Evolutionary conservation across 805 yeast genomes (phyloP).

Genomic region (Wickerhamomyces sydowiorum): DNA sequence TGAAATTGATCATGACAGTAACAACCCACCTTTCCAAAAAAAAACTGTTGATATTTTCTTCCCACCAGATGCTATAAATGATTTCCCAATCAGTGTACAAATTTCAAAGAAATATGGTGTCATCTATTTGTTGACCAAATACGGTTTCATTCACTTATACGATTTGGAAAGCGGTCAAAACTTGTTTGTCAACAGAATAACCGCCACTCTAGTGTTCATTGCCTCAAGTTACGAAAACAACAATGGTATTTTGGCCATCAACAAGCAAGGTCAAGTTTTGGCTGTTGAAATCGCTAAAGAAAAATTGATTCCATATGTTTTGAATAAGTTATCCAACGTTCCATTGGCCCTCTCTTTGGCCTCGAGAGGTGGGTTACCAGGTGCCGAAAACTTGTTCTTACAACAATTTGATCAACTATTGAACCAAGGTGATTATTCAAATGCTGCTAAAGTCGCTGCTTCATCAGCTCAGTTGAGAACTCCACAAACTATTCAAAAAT

Average conservation of each 20-base stretch:
- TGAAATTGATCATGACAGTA: conserved; percentile 91
- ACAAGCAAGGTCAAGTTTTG: conserved; percentile 91
- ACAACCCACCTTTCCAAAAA: conserved; percentile 81
- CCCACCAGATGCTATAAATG: conserved; percentile 94
- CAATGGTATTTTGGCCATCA: conserved; percentile 87
- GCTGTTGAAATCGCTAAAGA: conserved; percentile 85
- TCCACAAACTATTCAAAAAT: conserved; percentile 87
- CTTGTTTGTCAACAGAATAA: conserved; percentile 91
- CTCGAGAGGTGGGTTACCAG: conserved; percentile 93
- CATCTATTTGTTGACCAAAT: conserved; percentile 84
- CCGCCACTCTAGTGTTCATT: conserved; percentile 92
- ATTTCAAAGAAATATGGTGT: conserved; percentile 83
- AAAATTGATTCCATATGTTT: conserved; percentile 82
- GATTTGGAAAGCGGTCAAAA: conserved; percentile 91
- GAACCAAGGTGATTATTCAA: conserved; percentile 78
- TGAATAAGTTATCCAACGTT: conserved; percentile 81
- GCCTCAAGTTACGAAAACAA: conserved; percentile 67
- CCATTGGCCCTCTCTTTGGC: conserved; percentile 83
- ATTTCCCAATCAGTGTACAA: conserved; percentile 92
- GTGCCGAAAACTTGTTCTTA: conserved; percentile 87
- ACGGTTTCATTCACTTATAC: conserved; percentile 93
- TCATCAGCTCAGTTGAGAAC: conserved; percentile 90
- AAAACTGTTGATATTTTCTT: conserved; percentile 89
- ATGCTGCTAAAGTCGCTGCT: conserved; percentile 97
- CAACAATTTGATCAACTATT: conserved; percentile 89